These are phyloP conservation scores for Paradendryphiella salina DNA, from an alignment of 2,329 filamentous ascomycete genomes.

Conservation along the genomic window DNA sequence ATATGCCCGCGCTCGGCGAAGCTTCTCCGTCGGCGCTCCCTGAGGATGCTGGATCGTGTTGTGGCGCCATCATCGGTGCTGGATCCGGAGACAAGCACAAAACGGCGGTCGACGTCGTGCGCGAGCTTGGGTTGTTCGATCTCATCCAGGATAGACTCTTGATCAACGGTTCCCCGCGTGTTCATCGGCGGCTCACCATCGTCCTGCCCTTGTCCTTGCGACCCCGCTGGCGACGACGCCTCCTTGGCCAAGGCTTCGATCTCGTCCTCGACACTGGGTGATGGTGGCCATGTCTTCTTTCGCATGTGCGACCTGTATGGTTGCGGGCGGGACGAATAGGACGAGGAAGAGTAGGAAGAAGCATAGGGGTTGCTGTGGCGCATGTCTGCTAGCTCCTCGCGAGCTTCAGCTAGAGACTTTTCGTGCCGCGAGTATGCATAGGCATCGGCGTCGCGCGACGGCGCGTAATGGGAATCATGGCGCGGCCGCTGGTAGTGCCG, in stretches of 20 bases:
- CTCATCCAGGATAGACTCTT: conserved; percentile 68
- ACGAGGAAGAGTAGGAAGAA: conserved; percentile 30
- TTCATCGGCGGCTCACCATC: conserved; percentile 62
- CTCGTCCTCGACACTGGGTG: conserved; percentile 72
- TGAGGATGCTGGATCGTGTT: conserved; percentile 1
- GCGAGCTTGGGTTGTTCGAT: conserved; percentile 48
- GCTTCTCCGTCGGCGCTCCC: conserved; percentile 35
- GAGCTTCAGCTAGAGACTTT: conserved; percentile 20
- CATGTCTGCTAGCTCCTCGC: conserved; percentile 29
- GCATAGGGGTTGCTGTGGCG: conserved; percentile 26
- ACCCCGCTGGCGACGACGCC: conserved; percentile 47
- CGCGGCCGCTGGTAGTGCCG: conserved; percentile 25
- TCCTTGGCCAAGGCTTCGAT: conserved; percentile 65
- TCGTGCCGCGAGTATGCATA: conserved; percentile 28
- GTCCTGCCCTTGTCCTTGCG: conserved; percentile 29
- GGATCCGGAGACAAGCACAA: conserved; percentile 59
- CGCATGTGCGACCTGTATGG: conserved; percentile 24
- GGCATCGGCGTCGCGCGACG: conserved; percentile 30
- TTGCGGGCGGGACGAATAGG: conserved; percentile 13
- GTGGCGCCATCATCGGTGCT: conserved; percentile 13
- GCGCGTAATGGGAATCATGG: conserved; percentile 32
- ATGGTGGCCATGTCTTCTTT: conserved; percentile 57
- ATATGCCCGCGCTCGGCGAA: conserved; percentile 43
- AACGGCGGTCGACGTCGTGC: conserved; percentile 64
- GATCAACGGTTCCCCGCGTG: conserved; percentile 67